Base-by-base conservation (phyloP, 2,329 filamentous ascomycete species). In the Orbilia blumenaviensis region DNA sequence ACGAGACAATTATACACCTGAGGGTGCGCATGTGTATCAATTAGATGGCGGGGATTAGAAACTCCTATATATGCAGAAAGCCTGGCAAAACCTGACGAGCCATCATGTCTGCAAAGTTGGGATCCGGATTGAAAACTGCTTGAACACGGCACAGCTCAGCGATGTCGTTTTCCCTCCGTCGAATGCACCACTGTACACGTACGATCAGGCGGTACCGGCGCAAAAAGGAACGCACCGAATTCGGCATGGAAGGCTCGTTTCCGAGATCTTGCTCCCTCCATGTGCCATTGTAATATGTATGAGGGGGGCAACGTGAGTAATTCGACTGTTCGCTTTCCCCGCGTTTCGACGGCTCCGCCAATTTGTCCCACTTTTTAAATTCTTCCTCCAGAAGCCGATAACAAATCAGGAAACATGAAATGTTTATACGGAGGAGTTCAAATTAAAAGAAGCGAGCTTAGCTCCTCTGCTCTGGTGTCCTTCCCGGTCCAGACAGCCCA, bases 261-360 rank as follows among this genome's bases (percentile, higher is more conserved):
- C 32, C 54, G 29, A 18, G 56, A 56, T 71, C 46, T 58, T 46
- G 50, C 46, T 56, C 29, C 36, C 29, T 42, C 12, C n/a, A 36
- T 48, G 56, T 14, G 27, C 46, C 46, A 50, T n/a, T n/a, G n/a
- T n/a, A n/a, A n/a, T n/a, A n/a, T n/a, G 44, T 48, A 48, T 48
- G 38, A 18, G 50, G 58, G 61, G 38, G 58, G 34, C 44, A 66
- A 44, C 56, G 54, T 34, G 50, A 58, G 29, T 27, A 42, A 63
- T 58, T 36, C 63, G 60, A 63, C 32, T 66, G 42, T 61, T 62
- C 61, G 32, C 34, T 58, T 75, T 75, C 71, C 71, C 71, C 71
- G 71, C 71, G 63, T 75, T 75, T 75, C 63, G 71, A 75, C 63
- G 71, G 71, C 71, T 75, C 62, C 62, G 61, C 56, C 44, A 42